Percentiles rank a stretch among this genome's conserved stretches.
Conservation (phyloP, 208 protist genomes). For the Trypanosoma melophagium region DNA sequence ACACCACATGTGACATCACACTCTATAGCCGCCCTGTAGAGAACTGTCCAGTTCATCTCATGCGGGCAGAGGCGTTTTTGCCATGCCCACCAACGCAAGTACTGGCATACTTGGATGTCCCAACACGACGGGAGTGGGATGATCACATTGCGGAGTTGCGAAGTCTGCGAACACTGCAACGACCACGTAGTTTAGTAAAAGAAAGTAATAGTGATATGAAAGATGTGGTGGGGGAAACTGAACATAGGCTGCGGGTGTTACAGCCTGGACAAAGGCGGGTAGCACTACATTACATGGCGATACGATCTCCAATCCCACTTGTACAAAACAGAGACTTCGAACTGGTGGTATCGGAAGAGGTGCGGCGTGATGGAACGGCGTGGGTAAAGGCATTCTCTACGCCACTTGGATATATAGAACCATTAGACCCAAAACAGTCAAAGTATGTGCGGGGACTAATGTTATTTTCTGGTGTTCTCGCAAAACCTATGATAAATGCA, state of each 20-base stretch:
- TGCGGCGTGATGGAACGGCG: slow-evolving; percentile 49
- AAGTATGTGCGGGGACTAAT: slow-evolving; percentile 70
- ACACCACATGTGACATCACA: slow-evolving; percentile 38
- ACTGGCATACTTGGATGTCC: slow-evolving; percentile 57
- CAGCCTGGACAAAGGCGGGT: slow-evolving; percentile 61
- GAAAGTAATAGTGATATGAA: neutral
- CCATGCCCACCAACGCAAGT: slow-evolving; percentile 52
- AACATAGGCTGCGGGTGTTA: neutral
- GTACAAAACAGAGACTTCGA: slow-evolving; percentile 80
- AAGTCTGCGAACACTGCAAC: slow-evolving; percentile 44
- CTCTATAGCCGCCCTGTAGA: slow-evolving; percentile 64
- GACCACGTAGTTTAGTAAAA: slow-evolving; percentile 5
- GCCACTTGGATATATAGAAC: slow-evolving; percentile 50
- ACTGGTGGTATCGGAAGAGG: slow-evolving; percentile 65
- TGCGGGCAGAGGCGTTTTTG: slow-evolving; percentile 64
- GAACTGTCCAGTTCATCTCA: slow-evolving; percentile 66
- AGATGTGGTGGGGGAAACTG: slow-evolving; percentile 1
- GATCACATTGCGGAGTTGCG: slow-evolving; percentile 43
- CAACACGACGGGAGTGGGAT: slow-evolving; percentile 66
- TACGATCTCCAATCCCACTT: slow-evolving; percentile 55
- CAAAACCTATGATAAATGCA: slow-evolving; percentile 31
- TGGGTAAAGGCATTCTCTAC: slow-evolving; percentile 75
- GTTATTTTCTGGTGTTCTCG: slow-evolving; percentile 64
- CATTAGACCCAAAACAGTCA: slow-evolving; percentile 52
- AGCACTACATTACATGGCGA: slow-evolving; percentile 69